Conservation (phyloP, 2,329 filamentous ascomycete genomes). For the Fusarium illudens region DNA sequence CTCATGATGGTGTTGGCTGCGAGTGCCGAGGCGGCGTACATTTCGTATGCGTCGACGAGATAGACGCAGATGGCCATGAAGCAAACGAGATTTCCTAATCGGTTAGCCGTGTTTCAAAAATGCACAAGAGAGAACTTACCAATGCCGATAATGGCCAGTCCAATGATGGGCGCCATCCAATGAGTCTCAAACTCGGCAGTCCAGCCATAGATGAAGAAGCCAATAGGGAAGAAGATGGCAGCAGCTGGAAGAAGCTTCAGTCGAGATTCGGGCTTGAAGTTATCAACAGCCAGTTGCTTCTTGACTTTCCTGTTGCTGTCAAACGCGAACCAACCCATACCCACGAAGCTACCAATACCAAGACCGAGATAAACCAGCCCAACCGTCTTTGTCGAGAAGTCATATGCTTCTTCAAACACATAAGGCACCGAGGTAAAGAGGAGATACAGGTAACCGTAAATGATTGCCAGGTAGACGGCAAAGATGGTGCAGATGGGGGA, state of each 20-base stretch:
- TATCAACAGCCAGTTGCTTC: background rate
- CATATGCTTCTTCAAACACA: conserved; percentile 56
- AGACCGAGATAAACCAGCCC: conserved; percentile 36
- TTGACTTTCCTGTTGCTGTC: conserved; percentile 18
- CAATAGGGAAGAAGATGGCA: conserved; percentile 11
- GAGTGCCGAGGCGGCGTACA: conserved; percentile 21
- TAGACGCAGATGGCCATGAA: conserved; percentile 26
- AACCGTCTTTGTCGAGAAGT: conserved; percentile 44
- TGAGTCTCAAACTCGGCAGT: conserved; percentile 24
- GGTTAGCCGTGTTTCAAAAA: background rate
- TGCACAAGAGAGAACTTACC: background rate
- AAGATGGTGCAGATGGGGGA: conserved; percentile 57
- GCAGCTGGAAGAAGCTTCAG: conserved; percentile 19
- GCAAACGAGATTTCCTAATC: conserved; percentile 7
- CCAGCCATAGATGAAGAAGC: conserved; percentile 30
- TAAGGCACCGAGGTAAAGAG: conserved; percentile 64
- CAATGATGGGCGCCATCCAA: conserved; percentile 24
- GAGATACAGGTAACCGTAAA: conserved; percentile 63
- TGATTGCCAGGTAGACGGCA: conserved; percentile 59
- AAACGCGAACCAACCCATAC: conserved; percentile 18
- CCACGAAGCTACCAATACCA: conserved; percentile 22
- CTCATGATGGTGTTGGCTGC: conserved; percentile 27
- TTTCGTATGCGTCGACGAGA: conserved; percentile 25
- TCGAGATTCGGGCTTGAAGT: conserved; percentile 12
- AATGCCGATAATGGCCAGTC: conserved; percentile 15